These are phyloP conservation scores for Crithidia fasciculata DNA, from an alignment of 208 protist genomes.

Conservation along the genomic window DNA sequence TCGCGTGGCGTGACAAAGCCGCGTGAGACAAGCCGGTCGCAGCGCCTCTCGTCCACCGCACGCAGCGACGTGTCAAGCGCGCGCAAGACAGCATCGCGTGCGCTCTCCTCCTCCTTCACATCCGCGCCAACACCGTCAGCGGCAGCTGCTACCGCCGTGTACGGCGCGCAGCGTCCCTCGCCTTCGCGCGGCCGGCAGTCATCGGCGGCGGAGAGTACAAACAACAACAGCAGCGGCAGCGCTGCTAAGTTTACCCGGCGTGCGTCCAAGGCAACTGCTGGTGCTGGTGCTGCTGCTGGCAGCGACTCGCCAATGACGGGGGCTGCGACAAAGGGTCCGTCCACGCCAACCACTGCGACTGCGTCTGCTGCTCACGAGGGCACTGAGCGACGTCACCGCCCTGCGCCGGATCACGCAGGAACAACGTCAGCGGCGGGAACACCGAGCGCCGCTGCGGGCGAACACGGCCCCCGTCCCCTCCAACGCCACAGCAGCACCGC, in stretches of 20 bases:
- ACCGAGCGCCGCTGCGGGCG: too few species aligned
- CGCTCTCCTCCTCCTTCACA: not conserved
- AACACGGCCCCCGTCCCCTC: not conserved
- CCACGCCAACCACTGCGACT: not conserved
- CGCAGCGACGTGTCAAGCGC: not conserved
- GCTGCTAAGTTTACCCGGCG: not conserved
- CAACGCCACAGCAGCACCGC: not conserved
- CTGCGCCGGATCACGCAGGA: not conserved
- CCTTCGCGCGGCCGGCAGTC: conserved; percentile 4
- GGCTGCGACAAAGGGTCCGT: too few species aligned
- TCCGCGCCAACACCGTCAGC: not conserved
- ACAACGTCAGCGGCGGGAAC: too few species aligned
- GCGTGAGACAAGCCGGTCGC: not conserved
- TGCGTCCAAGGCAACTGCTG: not conserved
- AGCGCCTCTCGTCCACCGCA: not conserved
- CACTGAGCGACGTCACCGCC: conserved; percentile 6
- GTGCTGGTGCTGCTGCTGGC: too few species aligned
- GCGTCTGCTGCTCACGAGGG: not conserved
- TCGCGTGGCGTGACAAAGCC: not conserved
- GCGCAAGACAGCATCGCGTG: not conserved
- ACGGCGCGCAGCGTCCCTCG: not conserved
- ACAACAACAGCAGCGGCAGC: not conserved
- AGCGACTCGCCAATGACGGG: too few species aligned
- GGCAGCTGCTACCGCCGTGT: not conserved
- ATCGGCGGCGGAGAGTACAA: not conserved